phyloP scores from a whole-genome alignment of 129 eudicot species.

The Cynara cardunculus region DNA sequence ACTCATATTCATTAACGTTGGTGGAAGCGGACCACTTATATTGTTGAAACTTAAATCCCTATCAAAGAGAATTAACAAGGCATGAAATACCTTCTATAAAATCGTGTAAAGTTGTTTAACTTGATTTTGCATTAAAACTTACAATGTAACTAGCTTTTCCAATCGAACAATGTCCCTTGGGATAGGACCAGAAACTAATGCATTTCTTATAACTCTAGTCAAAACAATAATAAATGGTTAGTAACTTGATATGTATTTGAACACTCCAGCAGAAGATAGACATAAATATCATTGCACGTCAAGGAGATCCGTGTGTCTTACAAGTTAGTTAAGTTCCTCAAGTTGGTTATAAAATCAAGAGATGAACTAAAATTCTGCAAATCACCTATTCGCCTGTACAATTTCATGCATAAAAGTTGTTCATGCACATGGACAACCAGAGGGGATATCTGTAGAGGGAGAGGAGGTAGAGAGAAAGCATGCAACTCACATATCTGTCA shows the following conservation, averaged over 20 bases:
- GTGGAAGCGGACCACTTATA: constrained; percentile 60
- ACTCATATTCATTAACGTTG: constrained; percentile 44
- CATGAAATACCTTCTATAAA: constrained; percentile 2
- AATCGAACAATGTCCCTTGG: constrained; percentile 40
- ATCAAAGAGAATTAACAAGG: constrained; percentile 20
- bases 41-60: constrained; percentile 85
- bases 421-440: not conserved
- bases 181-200: constrained; percentile 57
- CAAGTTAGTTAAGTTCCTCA: constrained; percentile 57
- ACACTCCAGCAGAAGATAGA: not conserved
- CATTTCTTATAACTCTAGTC: constrained; percentile 50
- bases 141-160: constrained; percentile 42
- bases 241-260: not conserved
- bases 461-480: not conserved
- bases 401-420: not conserved
- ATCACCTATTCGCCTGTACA: constrained; percentile 74
- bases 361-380: constrained; percentile 65
- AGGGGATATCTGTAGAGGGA: not conserved
- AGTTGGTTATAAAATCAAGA: constrained; percentile 48
- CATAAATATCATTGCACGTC: constrained; percentile 1
- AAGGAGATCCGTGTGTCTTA: constrained; percentile 35
- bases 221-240: constrained; percentile 12
- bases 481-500: constrained; percentile 49
- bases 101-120: not conserved
- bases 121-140: constrained; percentile 26